phyloP scores from a whole-genome alignment of 176 grass and related monocot genomes.

The Elymus sibiricus region DNA sequence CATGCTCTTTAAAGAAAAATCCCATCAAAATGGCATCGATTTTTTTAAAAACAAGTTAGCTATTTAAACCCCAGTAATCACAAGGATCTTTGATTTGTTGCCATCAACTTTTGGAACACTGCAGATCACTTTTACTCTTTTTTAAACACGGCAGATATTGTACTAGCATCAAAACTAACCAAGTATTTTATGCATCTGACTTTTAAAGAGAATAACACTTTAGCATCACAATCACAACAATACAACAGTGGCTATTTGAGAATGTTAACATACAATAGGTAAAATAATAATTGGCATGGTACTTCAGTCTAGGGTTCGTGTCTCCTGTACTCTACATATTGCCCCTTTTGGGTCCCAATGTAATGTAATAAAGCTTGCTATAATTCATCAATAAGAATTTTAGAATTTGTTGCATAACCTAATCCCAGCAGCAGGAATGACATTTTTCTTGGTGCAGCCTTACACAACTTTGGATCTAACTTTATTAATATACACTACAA shows the following conservation, averaged over 20 bases:
- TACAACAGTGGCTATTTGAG: neutral
- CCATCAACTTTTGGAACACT: neutral
- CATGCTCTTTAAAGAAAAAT: neutral
- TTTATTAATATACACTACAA: slow-evolving; percentile 3
- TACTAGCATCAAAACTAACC: neutral
- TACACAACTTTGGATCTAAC: neutral
- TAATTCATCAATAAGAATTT: neutral
- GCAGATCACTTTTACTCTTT: neutral
- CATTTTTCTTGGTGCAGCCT: neutral
- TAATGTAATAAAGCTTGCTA: neutral
- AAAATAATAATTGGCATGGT: neutral
- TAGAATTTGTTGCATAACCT: neutral
- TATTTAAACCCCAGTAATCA: neutral
- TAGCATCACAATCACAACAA: slow-evolving; percentile 4
- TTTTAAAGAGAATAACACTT: neutral
- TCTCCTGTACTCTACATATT: neutral
- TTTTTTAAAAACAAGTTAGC: neutral
- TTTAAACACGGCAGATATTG: neutral
- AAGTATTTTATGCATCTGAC: neutral
- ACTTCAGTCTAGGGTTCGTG: neutral
- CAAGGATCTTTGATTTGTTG: neutral
- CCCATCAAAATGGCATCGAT: neutral
- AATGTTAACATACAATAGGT: neutral
- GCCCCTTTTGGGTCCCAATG: neutral
- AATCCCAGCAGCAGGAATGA: neutral